Evolutionary conservation across 306 rosid genomes (phyloP).

Genomic region (Begonia fuchsioides): DNA sequence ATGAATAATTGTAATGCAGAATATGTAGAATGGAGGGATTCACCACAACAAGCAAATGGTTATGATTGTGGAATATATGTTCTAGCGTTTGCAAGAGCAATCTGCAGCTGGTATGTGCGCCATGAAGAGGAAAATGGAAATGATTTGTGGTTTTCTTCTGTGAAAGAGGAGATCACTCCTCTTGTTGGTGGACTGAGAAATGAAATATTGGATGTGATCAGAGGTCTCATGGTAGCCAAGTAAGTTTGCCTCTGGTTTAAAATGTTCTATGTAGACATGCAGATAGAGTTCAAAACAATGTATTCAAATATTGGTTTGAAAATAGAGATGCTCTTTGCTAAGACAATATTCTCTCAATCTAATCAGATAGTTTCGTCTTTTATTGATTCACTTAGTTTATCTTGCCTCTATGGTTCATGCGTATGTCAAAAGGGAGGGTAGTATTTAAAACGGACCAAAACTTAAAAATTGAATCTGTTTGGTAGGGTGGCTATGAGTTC

Average conservation of each 20-base stretch:
- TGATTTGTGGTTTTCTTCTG: conserved; percentile 41
- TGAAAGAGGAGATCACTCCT: conserved; percentile 50
- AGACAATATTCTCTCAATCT: too few relatives aligned
- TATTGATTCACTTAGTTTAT: too few relatives aligned
- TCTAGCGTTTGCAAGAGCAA: conserved; percentile 44
- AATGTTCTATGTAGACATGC: too few relatives aligned
- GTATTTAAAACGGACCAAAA: too few relatives aligned
- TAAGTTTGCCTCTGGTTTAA: not conserved
- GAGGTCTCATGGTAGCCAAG: conserved; percentile 45
- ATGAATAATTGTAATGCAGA: conserved; percentile 20
- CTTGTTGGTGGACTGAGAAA: conserved; percentile 41
- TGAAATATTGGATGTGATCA: conserved; percentile 42
- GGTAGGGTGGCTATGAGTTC: too few relatives aligned
- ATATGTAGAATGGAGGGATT: conserved; percentile 36
- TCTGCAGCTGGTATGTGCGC: conserved; percentile 45
- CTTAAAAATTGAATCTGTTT: too few relatives aligned
- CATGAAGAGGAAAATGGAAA: conserved; percentile 12
- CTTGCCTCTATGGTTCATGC: too few relatives aligned
- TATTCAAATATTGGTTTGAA: too few relatives aligned
- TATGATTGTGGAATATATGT: conserved; percentile 83
- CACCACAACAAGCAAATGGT: conserved; percentile 61
- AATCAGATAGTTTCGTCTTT: too few relatives aligned
- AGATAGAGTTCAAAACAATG: too few relatives aligned
- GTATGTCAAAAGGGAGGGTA: too few relatives aligned
- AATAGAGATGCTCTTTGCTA: too few relatives aligned